Base-by-base conservation (phyloP, 306 rosid genomes). In the Medicago ruthenica region DNA sequence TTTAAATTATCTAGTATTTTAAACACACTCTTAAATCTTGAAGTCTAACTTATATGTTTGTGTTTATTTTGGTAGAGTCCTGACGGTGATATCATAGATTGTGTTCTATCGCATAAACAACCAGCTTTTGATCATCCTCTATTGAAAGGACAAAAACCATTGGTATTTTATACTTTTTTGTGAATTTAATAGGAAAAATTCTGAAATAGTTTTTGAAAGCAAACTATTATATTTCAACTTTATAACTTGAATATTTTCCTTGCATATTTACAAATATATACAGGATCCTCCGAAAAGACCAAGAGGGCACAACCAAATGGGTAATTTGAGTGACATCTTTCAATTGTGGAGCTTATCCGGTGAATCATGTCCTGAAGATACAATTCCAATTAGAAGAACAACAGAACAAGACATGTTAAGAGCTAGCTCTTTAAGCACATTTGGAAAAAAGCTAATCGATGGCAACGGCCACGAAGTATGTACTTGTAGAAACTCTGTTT, bases 41-140 rank as follows among this genome's bases (percentile, higher is more conserved):
- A 9, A n/a, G 15, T 0, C 53, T 47, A 47, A 47, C n/a, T 47
- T 6, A 4, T n/a, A n/a, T 61, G 36, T 15, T 61, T 10, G 53
- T 47, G 8, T 66, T 34, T 7, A 14, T 6, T 41, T 36, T 34
- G 75, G 76, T 70, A 91, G 97, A 89, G 97, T 83, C 89, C 97
- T 51, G 97, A 90, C 11, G 98, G 98, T 61, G 98, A 95, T 85
- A 57, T 87, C 27, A 92, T 95, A 73, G 98, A 95, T 45, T 95
- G 98, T 71, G 96, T 95, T 53, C 50, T 39, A 5, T 85, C 96
- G 76, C 93, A 90, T 74, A 82, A 62, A 8, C 98, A 95, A 80
- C 96, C 95, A 21, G 96, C 97, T 68, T 95, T 95, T 77, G 98
- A 95, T 76, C 97, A 95, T 80, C 97, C 97, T 55, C 78, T 61